Base-by-base conservation (phyloP, 495 filamentous ascomycete genomes). In the Hypoxylon lenormandii region DNA sequence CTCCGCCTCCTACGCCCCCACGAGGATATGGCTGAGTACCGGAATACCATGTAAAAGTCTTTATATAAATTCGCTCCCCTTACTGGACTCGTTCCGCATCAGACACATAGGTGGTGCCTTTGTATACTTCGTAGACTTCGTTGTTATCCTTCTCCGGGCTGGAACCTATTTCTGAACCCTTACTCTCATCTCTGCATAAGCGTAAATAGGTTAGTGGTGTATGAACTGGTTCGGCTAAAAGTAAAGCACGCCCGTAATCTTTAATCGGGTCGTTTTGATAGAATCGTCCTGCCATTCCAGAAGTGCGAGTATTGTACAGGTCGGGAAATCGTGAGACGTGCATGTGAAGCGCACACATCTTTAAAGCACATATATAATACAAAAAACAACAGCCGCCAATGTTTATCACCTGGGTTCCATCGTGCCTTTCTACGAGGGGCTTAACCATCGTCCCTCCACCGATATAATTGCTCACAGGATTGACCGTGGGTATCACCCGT, bases 341-440 rank as follows among this genome's bases (percentile, higher is more conserved):
- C 56, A 62, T 33, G 30, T 1, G 30, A 59, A 52, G 19, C 52
- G 13, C 56, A 33, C 30, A 7, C 40, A 52, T 63, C 48, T 71
- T 53, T 59, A 58, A 18, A 61, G 58, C 38, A 48, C 62, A 61
- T 54, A 12, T 64, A 71, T 71, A 66, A 71, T 71, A 71, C 62
- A 71, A 59, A 53, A 33, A 3, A 1, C 58, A 5, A 33, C 38
- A 54, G 36, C 38, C 26, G 13, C 49, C 26, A 21, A 30, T 53
- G 38, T 15, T 51, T 37, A n/a, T 45, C 52, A 15, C 22, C 52
- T 36, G 48, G 30, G 49, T 54, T 37, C 55, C 66, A 45, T 47
- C 48, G 23, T 2, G 30, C 30, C 4, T 8, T 33, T 33, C 30
- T 33, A 33, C 10, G 4, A 33, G 6, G 30, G 30, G 30, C 30